These are phyloP conservation scores for Eucalyptus sp. DNA, from an alignment of 345 rosid species.

Conservation along the genomic window DNA sequence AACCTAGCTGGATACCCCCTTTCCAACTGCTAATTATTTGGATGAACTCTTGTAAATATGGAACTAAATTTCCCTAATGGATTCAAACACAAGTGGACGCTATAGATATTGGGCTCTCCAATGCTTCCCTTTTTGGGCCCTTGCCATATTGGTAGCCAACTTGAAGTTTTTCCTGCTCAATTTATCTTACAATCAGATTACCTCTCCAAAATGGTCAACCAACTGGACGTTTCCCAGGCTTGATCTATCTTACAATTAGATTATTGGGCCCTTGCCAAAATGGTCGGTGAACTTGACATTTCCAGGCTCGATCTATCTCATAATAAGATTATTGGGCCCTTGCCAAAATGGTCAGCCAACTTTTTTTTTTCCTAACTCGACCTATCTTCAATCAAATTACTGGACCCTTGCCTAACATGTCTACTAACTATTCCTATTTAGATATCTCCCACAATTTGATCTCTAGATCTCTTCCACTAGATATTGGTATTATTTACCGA, in stretches of 20 bases:
- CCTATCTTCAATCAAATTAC: not conserved
- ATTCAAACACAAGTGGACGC: not conserved
- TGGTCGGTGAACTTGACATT: rapidly evolving
- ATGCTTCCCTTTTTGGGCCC: not conserved
- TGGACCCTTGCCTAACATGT: not conserved
- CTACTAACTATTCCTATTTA: not conserved
- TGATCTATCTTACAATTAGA: rapidly evolving
- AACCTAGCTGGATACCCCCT: not conserved
- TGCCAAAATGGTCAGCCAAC: not conserved
- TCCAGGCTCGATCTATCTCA: rapidly evolving
- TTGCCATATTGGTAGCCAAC: too few relatives aligned
- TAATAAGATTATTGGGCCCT: rapidly evolving
- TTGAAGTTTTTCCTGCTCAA: rapidly evolving
- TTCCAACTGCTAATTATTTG: not conserved
- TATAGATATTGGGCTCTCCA: rapidly evolving
- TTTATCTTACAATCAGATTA: rapidly evolving
- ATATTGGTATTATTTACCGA: not conserved
- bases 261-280: rapidly evolving
- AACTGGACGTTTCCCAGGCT: rapidly evolving
- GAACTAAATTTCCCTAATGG: not conserved
- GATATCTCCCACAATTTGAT: not conserved
- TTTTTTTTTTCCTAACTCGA: rapidly evolving
- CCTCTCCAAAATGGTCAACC: rapidly evolving
- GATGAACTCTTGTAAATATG: not conserved
- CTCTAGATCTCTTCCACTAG: not conserved